Percentiles rank a stretch among this genome's conserved stretches.
These are phyloP conservation scores for Sporothrix protearum DNA, from an alignment of 2,329 filamentous ascomycete species.

Conservation along the genomic window DNA sequence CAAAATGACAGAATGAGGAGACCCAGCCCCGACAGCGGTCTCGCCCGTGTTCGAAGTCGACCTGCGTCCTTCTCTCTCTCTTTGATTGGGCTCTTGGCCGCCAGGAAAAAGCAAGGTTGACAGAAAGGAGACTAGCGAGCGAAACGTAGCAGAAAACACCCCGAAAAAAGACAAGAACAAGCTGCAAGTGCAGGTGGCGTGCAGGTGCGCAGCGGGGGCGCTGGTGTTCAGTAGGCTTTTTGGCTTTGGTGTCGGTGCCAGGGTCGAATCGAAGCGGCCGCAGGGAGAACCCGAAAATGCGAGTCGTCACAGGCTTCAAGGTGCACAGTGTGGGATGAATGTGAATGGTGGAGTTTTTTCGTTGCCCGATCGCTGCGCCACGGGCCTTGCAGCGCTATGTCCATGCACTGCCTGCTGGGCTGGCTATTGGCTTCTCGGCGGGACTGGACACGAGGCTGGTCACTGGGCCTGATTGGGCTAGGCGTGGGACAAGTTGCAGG, in stretches of 20 bases:
- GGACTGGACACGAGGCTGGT: neutral
- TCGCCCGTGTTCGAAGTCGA: neutral
- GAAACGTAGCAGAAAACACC: neutral
- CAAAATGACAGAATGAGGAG: conserved; percentile 12
- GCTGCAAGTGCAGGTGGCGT: neutral
- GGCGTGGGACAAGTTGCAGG: neutral
- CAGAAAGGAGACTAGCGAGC: neutral
- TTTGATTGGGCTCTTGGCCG: neutral
- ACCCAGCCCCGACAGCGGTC: neutral
- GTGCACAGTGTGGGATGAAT: neutral
- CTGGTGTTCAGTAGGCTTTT: neutral
- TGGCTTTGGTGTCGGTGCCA: conserved; percentile 1
- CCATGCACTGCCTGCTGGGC: neutral
- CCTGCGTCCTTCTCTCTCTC: neutral
- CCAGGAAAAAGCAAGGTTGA: neutral
- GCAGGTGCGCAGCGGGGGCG: neutral
- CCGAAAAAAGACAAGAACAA: neutral
- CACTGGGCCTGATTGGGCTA: conserved; percentile 10
- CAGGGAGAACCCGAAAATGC: neutral
- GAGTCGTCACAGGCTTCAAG: neutral
- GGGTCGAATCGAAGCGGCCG: conserved; percentile 2
- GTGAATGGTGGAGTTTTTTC: neutral
- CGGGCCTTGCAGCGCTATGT: neutral
- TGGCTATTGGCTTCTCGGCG: neutral
- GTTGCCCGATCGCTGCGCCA: neutral